These are phyloP conservation scores for Anethum foeniculum DNA, from an alignment of 140 eudicot genomes.

Conservation along the genomic window DNA sequence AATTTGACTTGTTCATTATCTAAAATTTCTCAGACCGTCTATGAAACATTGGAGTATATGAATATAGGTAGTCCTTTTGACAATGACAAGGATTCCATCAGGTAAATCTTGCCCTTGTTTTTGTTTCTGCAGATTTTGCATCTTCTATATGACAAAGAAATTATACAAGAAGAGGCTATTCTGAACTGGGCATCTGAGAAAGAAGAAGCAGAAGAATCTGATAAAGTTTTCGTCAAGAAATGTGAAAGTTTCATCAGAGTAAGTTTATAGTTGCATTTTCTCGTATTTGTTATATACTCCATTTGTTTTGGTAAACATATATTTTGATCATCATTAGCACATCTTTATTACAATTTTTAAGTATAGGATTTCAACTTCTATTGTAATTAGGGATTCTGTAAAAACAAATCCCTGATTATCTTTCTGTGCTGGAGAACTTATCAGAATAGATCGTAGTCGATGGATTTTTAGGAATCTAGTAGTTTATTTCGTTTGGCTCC, in stretches of 20 bases:
- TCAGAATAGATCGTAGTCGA: background rate
- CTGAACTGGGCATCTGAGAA: slow-evolving; percentile 77
- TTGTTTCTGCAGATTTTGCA: slow-evolving; percentile 42
- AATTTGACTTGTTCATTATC: background rate
- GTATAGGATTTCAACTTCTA: background rate
- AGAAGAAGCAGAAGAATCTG: slow-evolving; percentile 83
- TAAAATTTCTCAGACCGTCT: background rate
- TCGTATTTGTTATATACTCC: background rate
- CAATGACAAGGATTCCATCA: background rate
- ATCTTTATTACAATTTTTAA: background rate
- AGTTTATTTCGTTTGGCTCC: background rate
- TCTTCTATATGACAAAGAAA: slow-evolving; percentile 55
- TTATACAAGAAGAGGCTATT: slow-evolving; percentile 81
- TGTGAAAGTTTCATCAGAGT: slow-evolving; percentile 66
- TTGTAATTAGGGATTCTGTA: background rate
- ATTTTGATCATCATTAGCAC: background rate
- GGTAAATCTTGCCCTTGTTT: background rate
- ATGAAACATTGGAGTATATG: background rate
- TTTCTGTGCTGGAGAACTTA: background rate
- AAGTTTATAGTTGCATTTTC: background rate
- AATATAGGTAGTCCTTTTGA: background rate
- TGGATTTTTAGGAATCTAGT: background rate
- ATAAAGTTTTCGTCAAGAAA: slow-evolving; percentile 64
- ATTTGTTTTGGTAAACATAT: background rate
- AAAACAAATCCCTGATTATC: background rate